phyloP scores from a whole-genome alignment of 148 eudicot species.

The Cornus kousa region DNA sequence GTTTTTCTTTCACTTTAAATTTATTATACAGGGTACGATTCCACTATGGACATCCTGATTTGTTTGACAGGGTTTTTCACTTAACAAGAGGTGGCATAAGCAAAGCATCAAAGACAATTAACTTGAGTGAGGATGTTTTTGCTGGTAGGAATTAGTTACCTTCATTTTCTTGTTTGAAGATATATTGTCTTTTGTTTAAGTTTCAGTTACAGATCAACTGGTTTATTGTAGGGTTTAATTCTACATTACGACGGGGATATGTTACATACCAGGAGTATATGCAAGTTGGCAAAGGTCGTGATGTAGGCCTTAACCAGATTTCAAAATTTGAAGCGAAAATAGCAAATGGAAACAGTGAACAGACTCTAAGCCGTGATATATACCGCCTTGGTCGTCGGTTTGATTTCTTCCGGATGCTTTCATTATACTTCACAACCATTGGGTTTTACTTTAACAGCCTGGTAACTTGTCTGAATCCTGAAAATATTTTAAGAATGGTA shows the following conservation, averaged over 20 bases:
- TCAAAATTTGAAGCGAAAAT: constrained; percentile 97
- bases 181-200: neutral
- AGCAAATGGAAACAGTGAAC: constrained; percentile 98
- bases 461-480: constrained; percentile 38
- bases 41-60: constrained; percentile 98
- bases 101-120: constrained; percentile 93
- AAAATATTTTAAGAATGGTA: neutral
- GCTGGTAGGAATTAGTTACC: constrained; percentile 50
- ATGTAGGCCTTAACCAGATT: constrained; percentile 91
- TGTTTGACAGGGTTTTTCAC: constrained; percentile 96
- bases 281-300: constrained; percentile 99
- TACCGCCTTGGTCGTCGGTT: constrained; percentile 89
- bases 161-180: neutral
- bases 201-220: neutral
- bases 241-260: constrained; percentile 74
- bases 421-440: constrained; percentile 88
- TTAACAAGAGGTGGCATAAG: constrained; percentile 96
- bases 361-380: constrained; percentile 85
- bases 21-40: constrained; percentile 72
- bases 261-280: constrained; percentile 89
- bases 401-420: constrained; percentile 96
- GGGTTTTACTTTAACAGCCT: constrained; percentile 90
- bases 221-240: constrained; percentile 62
- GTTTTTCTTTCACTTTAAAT: neutral
- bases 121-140: constrained; percentile 95